phyloP scores from a whole-genome alignment of 768 basidiomycete genomes.

The Cystobasidium onofrii region DNA sequence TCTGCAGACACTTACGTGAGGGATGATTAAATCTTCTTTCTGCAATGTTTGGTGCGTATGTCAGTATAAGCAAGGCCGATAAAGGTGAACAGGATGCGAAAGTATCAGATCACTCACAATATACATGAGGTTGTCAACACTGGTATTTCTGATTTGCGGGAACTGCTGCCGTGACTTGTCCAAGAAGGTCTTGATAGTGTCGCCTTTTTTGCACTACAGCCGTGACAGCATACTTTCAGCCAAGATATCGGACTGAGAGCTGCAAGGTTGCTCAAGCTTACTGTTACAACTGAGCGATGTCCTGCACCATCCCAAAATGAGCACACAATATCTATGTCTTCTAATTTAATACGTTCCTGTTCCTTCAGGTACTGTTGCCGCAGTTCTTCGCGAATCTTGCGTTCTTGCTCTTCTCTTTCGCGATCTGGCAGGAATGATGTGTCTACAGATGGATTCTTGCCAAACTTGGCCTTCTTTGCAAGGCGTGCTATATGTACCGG shows the following conservation, averaged over 20 bases:
- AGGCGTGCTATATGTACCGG: slow-evolving; percentile 33
- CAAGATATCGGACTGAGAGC: background rate
- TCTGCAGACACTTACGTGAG: slow-evolving; percentile 58
- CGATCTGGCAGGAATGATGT: slow-evolving; percentile 97
- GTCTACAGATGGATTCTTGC: slow-evolving; percentile 93
- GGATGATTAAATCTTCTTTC: slow-evolving; percentile 94
- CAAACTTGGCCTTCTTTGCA: slow-evolving; percentile 55
- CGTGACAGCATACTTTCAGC: background rate
- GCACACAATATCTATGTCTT: slow-evolving; percentile 82
- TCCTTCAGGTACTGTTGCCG: slow-evolving; percentile 76
- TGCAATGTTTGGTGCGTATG: no score
- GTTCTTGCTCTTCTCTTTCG: slow-evolving; percentile 89
- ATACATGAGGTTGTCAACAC: slow-evolving; percentile 96
- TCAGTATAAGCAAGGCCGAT: background rate
- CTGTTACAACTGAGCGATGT: slow-evolving; percentile 81
- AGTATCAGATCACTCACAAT: slow-evolving; percentile 60
- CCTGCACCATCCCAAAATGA: slow-evolving; percentile 99
- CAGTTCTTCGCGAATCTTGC: slow-evolving; percentile 75
- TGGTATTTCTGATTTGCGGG: slow-evolving; percentile 78
- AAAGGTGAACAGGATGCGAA: background rate
- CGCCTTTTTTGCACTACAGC: slow-evolving; percentile 88
- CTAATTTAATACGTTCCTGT: slow-evolving; percentile 53
- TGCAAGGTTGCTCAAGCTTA: slow-evolving; percentile 47
- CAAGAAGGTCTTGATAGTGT: slow-evolving; percentile 73
- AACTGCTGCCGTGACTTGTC: slow-evolving; percentile 90